Percentiles rank a stretch among this genome's conserved stretches.
These are phyloP conservation scores for Eucalyptus regnans DNA, from an alignment of 345 rosid species.

Conservation along the genomic window DNA sequence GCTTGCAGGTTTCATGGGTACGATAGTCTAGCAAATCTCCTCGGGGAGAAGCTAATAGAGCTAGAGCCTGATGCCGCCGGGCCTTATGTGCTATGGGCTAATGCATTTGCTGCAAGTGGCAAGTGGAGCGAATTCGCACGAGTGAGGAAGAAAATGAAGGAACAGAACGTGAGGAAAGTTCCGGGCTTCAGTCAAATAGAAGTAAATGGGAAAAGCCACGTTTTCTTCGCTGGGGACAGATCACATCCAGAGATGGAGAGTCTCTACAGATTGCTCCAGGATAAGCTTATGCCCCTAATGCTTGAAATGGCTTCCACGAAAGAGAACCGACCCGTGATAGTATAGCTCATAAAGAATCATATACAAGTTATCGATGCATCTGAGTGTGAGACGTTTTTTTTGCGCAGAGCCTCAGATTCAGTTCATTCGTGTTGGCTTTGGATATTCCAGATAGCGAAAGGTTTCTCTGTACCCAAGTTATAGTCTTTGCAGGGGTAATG, in stretches of 20 bases:
- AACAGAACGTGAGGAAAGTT: conserved; percentile 19
- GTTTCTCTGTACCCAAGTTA: not conserved
- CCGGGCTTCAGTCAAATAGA: conserved; percentile 26
- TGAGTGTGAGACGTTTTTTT: not conserved
- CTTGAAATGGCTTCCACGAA: not conserved
- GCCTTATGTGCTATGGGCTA: conserved; percentile 16
- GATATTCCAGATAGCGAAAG: not conserved
- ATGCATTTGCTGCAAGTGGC: conserved; percentile 15
- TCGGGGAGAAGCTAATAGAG: conserved; percentile 15
- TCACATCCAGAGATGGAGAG: conserved; percentile 21
- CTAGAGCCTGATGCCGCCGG: conserved; percentile 12
- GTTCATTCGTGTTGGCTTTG: not conserved
- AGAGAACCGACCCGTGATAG: not conserved
- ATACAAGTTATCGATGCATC: not conserved
- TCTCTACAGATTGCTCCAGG: conserved; percentile 4
- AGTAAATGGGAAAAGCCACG: conserved; percentile 14
- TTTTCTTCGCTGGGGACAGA: conserved; percentile 23
- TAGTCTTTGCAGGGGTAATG: not conserved
- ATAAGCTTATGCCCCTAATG: conserved; percentile 8
- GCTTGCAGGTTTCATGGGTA: conserved; percentile 20
- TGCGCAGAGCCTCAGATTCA: not conserved
- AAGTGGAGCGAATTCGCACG: conserved; percentile 24
- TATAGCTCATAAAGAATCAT: not conserved
- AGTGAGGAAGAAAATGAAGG: conserved; percentile 30
- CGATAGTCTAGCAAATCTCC: conserved; percentile 2